Conservation (phyloP, 2,329 filamentous ascomycete species). For the Neofusicoccum sp. region DNA sequence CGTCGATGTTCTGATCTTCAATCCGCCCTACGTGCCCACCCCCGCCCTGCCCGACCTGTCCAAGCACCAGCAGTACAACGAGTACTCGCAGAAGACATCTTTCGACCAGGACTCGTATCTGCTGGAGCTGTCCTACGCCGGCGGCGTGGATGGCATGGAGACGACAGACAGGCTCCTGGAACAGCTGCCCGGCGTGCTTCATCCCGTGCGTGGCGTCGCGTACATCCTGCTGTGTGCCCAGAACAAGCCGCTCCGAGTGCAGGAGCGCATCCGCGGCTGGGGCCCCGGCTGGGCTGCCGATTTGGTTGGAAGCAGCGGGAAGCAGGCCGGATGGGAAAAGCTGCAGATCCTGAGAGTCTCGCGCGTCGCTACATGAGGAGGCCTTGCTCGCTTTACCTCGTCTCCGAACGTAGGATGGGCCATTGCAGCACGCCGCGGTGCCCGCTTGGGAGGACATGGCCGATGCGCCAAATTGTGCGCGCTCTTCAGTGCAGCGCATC, state of each 20-base stretch:
- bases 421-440: too few relatives aligned
- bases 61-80: conserved; percentile 34
- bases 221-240: conserved; percentile 90
- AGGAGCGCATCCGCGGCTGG: conserved; percentile 62
- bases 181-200: conserved; percentile 66
- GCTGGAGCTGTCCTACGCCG: conserved; percentile 84
- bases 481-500: too few relatives aligned
- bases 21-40: conserved; percentile 95
- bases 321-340: conserved; percentile 91
- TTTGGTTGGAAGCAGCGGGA: conserved; percentile 80
- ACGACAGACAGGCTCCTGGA: conserved; percentile 79
- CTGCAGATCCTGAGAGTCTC: conserved; percentile 87
- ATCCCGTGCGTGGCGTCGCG: conserved; percentile 69
- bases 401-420: too few relatives aligned
- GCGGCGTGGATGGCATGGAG: conserved; percentile 90
- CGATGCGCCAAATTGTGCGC: too few relatives aligned
- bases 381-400: too few relatives aligned
- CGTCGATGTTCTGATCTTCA: conserved; percentile 90
- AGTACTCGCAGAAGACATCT: conserved; percentile 27
- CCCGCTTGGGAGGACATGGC: too few relatives aligned
- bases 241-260: conserved; percentile 80
- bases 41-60: conserved; percentile 66
- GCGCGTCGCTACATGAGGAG: conserved; percentile 44
- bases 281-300: conserved; percentile 70
- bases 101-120: conserved; percentile 85